Conservation (phyloP, 2,329 filamentous ascomycete genomes). For the Monosporascus sp. region DNA sequence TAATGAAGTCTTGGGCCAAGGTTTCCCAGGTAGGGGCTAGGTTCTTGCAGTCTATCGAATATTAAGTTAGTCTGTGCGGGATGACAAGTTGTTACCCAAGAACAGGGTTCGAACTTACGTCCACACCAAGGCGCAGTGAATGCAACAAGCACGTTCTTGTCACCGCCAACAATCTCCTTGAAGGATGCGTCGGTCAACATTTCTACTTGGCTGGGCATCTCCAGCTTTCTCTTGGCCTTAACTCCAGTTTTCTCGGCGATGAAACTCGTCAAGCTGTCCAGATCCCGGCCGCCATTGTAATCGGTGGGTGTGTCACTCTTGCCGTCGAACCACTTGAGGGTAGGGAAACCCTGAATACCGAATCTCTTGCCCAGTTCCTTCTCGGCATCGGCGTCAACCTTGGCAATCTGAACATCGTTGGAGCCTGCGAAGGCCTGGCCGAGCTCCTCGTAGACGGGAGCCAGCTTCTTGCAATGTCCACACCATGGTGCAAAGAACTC, state of each 20-base stretch:
- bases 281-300: constrained; percentile 79
- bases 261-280: constrained; percentile 78
- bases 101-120: constrained; percentile 57
- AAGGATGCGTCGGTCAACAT: constrained; percentile 79
- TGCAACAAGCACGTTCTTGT: constrained; percentile 88
- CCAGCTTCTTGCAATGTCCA: constrained; percentile 97
- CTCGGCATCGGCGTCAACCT: constrained; percentile 92
- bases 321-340: constrained; percentile 95
- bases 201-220: constrained; percentile 67
- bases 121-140: constrained; percentile 99
- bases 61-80: constrained; percentile 11
- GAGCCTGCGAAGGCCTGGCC: constrained; percentile 67
- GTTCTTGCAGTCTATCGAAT: constrained; percentile 79
- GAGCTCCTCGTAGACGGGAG: constrained; percentile 90
- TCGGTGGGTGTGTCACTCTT: constrained; percentile 81
- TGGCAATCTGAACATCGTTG: constrained; percentile 76
- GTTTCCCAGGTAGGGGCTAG: constrained; percentile 89
- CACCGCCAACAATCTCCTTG: constrained; percentile 68
- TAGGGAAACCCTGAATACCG: constrained; percentile 90
- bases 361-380: constrained; percentile 79
- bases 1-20: constrained; percentile 73
- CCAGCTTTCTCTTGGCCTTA: constrained; percentile 71
- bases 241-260: constrained; percentile 83
- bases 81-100: background rate
- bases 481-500: constrained; percentile 99